phyloP scores from a whole-genome alignment of 2,329 filamentous ascomycete species.

The Aspergillus udagawae region DNA sequence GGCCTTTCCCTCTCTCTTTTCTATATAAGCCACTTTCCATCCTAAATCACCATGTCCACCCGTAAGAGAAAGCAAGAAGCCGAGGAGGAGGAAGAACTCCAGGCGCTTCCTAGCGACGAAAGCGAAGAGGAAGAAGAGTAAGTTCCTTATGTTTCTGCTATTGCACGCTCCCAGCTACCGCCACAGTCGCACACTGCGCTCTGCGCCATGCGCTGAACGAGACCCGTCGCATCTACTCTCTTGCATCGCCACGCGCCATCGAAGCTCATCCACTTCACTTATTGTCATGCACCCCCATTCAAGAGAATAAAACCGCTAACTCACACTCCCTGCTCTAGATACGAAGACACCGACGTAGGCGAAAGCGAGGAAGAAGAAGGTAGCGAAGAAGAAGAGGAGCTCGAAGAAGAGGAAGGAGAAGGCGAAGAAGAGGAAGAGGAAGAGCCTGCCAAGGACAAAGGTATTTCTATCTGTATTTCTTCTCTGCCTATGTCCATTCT shows the following conservation, averaged over 20 bases:
- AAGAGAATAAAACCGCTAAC: background rate
- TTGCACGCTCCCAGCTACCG: background rate
- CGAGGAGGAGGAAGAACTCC: conserved; percentile 46
- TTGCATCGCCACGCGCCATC: background rate
- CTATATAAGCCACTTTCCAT: conserved; percentile 3
- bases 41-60: conserved; percentile 38
- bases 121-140: conserved; percentile 51
- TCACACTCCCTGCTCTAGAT: conserved; percentile 22
- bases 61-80: conserved; percentile 49
- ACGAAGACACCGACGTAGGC: conserved; percentile 30
- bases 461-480: conserved; percentile 8
- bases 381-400: conserved; percentile 22
- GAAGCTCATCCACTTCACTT: background rate
- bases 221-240: background rate
- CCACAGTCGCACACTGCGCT: background rate
- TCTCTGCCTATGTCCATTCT: background rate
- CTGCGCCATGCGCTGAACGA: background rate
- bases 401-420: conserved; percentile 25
- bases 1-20: conserved; percentile 1
- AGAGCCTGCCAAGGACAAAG: conserved; percentile 19
- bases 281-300: background rate
- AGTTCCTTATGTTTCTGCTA: conserved; percentile 18
- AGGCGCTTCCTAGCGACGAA: conserved; percentile 47
- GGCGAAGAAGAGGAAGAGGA: conserved; percentile 24
- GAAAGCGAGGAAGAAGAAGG: conserved; percentile 18